Base-by-base conservation (phyloP, 1,139 yeast species). In the Suhomyces kunorum region DNA sequence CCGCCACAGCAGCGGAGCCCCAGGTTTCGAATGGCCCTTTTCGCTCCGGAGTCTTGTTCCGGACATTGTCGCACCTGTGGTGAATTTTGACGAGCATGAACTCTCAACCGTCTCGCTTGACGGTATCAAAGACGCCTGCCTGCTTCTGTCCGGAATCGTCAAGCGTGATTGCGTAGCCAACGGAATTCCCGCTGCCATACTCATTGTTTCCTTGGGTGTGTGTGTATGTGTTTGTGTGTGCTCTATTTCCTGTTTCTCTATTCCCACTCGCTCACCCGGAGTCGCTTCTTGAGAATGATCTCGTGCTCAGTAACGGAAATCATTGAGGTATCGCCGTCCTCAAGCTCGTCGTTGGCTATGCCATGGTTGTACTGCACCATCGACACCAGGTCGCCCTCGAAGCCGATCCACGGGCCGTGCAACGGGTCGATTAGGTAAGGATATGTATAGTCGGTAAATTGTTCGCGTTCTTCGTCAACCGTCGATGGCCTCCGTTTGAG, bases 361-460 rank as follows among this genome's bases (percentile, higher is more conserved):
- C 45, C 49, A 8, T 41, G 41, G 22, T 55, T 54, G 44, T 55
- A 61, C 32, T 67, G 66, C 9, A 72, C 56, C 62, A 71, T 61
- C 26, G 76, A 70, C 5, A 77, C 66, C 40, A 62, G 64, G 46
- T 78, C 79, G 0, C 81, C 81, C 18, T 71, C 73, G 48, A 78
- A 78, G 8, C 81, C 83, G 12, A 77, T 62, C 76, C 81, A 73
- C 6, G 83, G 80, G 0, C 83, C 83, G 47, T 77, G 67, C 40
- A 77, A 56, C 6, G 75, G 71, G 44, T 76, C 78, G 3, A 58
- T 56, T 32, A 78, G 54, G 39, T 62, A 62, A 0, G 84, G 84
- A 49, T 76, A 72, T 0, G 74, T 68, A 49, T 78, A 78, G 45
- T 71, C 76, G 14, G 75, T 68, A 39, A 58, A 68, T 44, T 68